Conservation (phyloP, 139 green algal species). For the Auxenochlorella pyrenoidosa region DNA sequence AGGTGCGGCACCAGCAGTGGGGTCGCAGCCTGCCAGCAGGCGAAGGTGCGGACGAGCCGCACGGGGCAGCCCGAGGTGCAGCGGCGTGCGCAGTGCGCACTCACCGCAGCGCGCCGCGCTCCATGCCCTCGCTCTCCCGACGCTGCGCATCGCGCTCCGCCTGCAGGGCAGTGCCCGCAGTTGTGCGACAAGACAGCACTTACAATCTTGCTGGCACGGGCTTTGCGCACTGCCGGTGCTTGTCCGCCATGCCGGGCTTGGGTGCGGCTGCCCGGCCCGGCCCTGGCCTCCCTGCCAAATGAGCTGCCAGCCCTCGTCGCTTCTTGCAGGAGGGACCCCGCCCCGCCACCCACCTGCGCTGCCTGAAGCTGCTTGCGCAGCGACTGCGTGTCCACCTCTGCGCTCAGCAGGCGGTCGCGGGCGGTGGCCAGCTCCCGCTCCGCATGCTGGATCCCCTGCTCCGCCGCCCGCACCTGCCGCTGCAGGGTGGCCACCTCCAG, state of each 20-base stretch:
- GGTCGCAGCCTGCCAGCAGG: neutral
- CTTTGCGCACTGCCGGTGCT: no score
- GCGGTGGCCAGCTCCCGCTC: slow-evolving; percentile 1
- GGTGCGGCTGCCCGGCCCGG: no score
- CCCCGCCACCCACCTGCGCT: neutral
- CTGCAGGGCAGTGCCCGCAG: neutral
- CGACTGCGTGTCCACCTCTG: neutral
- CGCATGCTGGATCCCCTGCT: neutral
- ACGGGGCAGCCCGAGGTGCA: no score
- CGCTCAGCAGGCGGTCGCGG: neutral
- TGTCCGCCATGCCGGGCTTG: no score
- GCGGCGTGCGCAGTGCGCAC: no score
- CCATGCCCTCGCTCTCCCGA: neutral
- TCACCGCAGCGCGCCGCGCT: slow-evolving; percentile 2
- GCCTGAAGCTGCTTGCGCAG: neutral
- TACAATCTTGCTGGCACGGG: no score
- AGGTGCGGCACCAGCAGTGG: neutral
- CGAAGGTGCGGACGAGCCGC: no score
- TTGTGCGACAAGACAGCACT: no score
- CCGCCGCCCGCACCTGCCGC: neutral
- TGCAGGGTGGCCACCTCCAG: slow-evolving; percentile 25
- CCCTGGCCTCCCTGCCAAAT: no score
- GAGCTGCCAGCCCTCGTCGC: no score
- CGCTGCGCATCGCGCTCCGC: slow-evolving; percentile 14
- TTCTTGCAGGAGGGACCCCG: no score